Percentiles rank a stretch among this genome's conserved stretches.
Evolutionary conservation across 306 rosid species (phyloP).

Genomic region (Vigna mungo): DNA sequence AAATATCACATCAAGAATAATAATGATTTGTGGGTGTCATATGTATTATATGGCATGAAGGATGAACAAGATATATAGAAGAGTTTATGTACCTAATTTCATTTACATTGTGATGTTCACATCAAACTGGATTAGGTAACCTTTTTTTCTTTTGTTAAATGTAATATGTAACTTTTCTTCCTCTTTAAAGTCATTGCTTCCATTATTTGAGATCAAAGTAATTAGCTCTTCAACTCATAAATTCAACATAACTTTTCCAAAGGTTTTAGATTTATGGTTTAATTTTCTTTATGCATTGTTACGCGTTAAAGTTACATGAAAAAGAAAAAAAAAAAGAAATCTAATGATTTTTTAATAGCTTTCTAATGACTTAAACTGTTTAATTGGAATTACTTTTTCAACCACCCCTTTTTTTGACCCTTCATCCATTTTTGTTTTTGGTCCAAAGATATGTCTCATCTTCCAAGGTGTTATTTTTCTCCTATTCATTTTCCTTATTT

Average conservation of each 20-base stretch:
- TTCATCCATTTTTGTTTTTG: background rate
- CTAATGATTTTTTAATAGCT: background rate
- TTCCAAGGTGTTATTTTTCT: background rate
- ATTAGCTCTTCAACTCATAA: constrained; percentile 20
- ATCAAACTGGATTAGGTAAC: constrained; percentile 2
- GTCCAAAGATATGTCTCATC: background rate
- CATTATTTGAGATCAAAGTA: constrained; percentile 14
- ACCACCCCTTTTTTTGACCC: background rate
- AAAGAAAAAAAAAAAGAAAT: background rate
- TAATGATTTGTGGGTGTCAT: background rate
- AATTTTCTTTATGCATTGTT: background rate
- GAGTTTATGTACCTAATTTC: constrained; percentile 14
- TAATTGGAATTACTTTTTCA: too few relatives aligned
- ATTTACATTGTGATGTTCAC: background rate
- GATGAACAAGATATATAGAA: background rate
- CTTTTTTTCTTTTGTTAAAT: background rate
- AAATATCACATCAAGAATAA: constrained; percentile 18
- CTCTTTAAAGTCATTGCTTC: background rate
- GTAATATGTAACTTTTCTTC: background rate
- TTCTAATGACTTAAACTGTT: background rate
- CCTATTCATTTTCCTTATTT: background rate
- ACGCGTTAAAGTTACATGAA: background rate
- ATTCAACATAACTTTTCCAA: background rate
- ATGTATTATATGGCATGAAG: too few relatives aligned
- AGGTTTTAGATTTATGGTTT: background rate